These are phyloP conservation scores for Septoria linicola DNA, from an alignment of 2,329 filamentous ascomycete species.

Conservation along the genomic window DNA sequence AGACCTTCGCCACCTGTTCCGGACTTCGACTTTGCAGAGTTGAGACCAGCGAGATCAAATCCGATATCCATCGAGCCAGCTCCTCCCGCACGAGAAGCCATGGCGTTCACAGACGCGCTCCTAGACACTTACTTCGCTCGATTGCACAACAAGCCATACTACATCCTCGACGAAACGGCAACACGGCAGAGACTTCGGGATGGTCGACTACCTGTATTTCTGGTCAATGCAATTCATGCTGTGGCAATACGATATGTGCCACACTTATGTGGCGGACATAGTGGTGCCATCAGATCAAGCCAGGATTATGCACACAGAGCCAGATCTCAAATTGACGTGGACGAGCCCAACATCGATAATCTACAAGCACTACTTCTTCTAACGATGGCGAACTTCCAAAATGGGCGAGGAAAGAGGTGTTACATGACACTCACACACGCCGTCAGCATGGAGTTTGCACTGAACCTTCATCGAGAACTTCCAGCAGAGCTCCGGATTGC, in stretches of 20 bases:
- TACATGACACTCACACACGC: conserved; percentile 82
- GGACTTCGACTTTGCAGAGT: conserved; percentile 13
- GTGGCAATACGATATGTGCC: conserved; percentile 63
- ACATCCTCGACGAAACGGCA: conserved; percentile 74
- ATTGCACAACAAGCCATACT: conserved; percentile 78
- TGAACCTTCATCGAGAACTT: conserved; percentile 77
- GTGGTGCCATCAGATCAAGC: conserved; percentile 65
- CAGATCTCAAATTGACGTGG: conserved; percentile 69
- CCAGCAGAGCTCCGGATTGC: conserved; percentile 62
- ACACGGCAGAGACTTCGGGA: conserved; percentile 70
- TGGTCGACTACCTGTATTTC: conserved; percentile 58
- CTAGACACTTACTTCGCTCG: conserved; percentile 77
- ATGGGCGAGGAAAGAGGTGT: conserved; percentile 77
- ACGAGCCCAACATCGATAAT: conserved; percentile 76
- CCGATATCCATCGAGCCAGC: conserved; percentile 15
- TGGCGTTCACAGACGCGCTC: conserved; percentile 31
- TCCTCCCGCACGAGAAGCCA: conserved; percentile 16
- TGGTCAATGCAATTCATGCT: conserved; percentile 55
- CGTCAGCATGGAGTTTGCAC: conserved; percentile 77
- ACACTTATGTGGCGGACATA: conserved; percentile 63
- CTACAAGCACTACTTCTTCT: conserved; percentile 75
- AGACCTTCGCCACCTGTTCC: conserved; percentile 5
- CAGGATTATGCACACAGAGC: conserved; percentile 72
- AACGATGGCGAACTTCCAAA: conserved; percentile 71
- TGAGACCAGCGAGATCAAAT: conserved; percentile 5